Conservation (phyloP, 106 monocot genomes). For the Phalaenopsis aphrodite region DNA sequence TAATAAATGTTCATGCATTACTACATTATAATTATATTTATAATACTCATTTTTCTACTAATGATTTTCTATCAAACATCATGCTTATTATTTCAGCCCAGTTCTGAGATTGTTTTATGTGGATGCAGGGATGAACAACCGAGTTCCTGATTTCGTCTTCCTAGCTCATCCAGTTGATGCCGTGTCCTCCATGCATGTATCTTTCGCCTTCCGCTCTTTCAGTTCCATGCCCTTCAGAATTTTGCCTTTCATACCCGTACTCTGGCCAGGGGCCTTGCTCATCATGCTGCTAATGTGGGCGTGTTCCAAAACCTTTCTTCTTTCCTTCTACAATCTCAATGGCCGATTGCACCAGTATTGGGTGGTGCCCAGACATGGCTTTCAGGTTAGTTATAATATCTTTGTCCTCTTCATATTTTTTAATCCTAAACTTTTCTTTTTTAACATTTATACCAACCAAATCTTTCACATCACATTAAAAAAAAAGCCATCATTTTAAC, state of each 20-base stretch:
- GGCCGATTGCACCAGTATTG: slow-evolving; percentile 59
- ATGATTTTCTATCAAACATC: no score
- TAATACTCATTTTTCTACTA: no score
- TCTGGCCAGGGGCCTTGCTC: slow-evolving; percentile 59
- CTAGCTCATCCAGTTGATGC: slow-evolving; percentile 78
- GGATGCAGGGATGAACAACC: slow-evolving; percentile 41
- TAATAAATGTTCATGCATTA: no score
- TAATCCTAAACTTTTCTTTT: background rate
- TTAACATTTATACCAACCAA: no score
- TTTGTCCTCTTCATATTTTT: background rate
- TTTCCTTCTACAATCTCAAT: slow-evolving; percentile 71
- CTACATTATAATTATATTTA: no score
- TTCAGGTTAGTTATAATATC: slow-evolving; percentile 42
- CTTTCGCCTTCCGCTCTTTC: slow-evolving; percentile 50
- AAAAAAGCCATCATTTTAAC: no score
- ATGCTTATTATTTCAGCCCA: no score
- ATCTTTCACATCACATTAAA: no score
- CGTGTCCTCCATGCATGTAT: slow-evolving; percentile 46
- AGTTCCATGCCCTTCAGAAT: slow-evolving; percentile 38
- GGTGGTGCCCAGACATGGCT: slow-evolving; percentile 78
- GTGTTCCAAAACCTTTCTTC: slow-evolving; percentile 71
- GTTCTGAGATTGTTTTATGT: background rate
- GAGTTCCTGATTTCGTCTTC: slow-evolving; percentile 79
- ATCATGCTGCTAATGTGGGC: slow-evolving; percentile 81
- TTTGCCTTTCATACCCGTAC: slow-evolving; percentile 15